A percentile compares a stretch with the other conserved stretches of the same genome.
phyloP scores from a whole-genome alignment of 139 green algal species.

The Desmodesmus armatus region DNA sequence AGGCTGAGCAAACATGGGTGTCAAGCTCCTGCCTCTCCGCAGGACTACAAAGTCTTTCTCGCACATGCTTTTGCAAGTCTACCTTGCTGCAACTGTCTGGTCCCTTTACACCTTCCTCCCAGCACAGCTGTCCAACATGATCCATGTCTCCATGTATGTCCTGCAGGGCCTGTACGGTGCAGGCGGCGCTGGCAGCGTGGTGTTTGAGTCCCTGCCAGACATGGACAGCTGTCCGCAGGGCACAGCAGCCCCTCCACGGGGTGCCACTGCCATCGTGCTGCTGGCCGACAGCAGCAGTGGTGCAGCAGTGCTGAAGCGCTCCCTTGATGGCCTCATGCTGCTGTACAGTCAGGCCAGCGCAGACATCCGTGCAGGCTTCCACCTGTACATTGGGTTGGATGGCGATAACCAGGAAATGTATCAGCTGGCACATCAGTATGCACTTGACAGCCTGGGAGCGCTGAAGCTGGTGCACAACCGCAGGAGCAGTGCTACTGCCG shows the following conservation, averaged over 20 bases:
- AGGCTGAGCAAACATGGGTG: too few species aligned
- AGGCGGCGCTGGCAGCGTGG: slow-evolving; percentile 4
- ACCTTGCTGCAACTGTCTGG: too few species aligned
- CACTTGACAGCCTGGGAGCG: slow-evolving; percentile 3
- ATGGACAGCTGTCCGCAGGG: slow-evolving; percentile 17
- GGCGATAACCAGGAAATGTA: not conserved
- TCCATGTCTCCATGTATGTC: not conserved
- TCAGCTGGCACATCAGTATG: not conserved
- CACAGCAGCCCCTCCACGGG: not conserved
- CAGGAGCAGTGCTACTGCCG: not conserved
- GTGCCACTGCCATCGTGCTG: slow-evolving; percentile 20
- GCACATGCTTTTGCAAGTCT: too few species aligned
- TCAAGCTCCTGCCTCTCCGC: too few species aligned
- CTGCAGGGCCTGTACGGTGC: slow-evolving; percentile 35
- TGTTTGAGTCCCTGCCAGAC: not conserved
- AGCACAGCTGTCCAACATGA: too few species aligned
- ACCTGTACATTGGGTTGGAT: slow-evolving; percentile 28
- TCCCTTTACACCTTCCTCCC: too few species aligned
- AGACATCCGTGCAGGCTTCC: slow-evolving; percentile 19
- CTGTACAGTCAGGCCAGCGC: slow-evolving; percentile 14
- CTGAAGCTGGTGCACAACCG: slow-evolving; percentile 31
- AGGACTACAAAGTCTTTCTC: too few species aligned
- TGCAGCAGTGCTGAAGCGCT: slow-evolving; percentile 18
- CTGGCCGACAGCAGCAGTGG: not conserved
- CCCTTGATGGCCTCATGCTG: slow-evolving; percentile 6